Base-by-base conservation (phyloP, 345 rosid species). In the Orychophragmus violaceus region DNA sequence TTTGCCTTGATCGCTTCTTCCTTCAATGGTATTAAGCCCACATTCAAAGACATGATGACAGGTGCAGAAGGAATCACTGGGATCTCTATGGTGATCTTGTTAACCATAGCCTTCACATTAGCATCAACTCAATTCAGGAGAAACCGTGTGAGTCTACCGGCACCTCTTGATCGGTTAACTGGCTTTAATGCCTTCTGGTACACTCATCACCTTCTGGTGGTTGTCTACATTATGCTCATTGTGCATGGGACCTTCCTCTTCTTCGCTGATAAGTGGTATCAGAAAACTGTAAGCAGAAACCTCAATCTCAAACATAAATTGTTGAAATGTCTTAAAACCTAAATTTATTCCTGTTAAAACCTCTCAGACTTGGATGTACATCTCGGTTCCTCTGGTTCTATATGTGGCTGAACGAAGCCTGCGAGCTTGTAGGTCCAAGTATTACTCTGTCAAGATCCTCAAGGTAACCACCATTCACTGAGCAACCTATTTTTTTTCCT, bases 141-240 rank as follows among this genome's bases (percentile, higher is more conserved):
- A 66, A 90, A 90, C 53, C 64, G 66, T 33, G 83, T 93, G 58
- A 84, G 81, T 61, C 83, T 93, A 28, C 97, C 96, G 1, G 62
- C 87, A 35, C 97, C 97, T 6, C 79, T 94, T 73, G 85, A 90
- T 72, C 80, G 82, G 67, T 68, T 90, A 63, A 85, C 96, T n/a
- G 99, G 99, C 22, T 94, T 88, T 77, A 94, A 94, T 45, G 94
- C 99, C 8, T 94, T 94, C 72, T 94, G 99, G 99, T 94, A 94
- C 65, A 83, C 97, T 57, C 99, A 94, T 74, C 99, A 94, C 64
- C 89, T 94, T 56, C 78, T 87, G 0, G 86, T 78, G 18, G 29
- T 94, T 33, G 96, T 94, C 80, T 94, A 94, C 62, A 71, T 85
- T 51, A 63, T 90, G 83, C 89, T 94, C 45, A 76, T 85, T 10